phyloP scores from a whole-genome alignment of 495 filamentous ascomycete genomes.

The Stereocaulon alpinum region DNA sequence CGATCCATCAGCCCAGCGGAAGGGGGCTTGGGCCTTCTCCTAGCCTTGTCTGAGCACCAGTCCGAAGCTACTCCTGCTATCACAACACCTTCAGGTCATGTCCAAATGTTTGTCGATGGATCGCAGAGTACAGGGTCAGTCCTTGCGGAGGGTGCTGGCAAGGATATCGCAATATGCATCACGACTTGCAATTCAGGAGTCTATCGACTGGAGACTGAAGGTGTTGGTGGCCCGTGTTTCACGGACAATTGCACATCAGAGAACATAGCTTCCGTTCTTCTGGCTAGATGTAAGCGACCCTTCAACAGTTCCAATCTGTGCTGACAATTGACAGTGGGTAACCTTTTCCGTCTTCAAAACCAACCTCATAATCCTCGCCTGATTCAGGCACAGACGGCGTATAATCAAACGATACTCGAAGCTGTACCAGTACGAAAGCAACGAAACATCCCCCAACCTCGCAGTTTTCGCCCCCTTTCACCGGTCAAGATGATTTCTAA shows the following conservation, averaged over 20 bases:
- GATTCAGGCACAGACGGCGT: constrained; percentile 51
- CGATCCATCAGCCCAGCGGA: constrained; percentile 50
- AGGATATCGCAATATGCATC: constrained; percentile 5
- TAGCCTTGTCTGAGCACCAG: constrained; percentile 67
- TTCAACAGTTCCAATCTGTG: neutral
- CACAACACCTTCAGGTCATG: neutral
- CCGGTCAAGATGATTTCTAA: constrained; percentile 87
- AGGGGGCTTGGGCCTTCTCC: constrained; percentile 55
- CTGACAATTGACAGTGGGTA: constrained; percentile 37
- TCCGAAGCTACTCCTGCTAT: constrained; percentile 23
- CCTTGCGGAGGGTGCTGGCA: neutral
- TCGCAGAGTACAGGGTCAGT: neutral
- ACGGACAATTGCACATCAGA: constrained; percentile 58
- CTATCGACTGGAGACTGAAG: constrained; percentile 51
- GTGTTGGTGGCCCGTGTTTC: constrained; percentile 49
- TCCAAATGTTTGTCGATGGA: constrained; percentile 4
- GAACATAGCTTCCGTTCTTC: constrained; percentile 58
- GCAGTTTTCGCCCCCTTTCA: constrained; percentile 60
- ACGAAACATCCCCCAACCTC: constrained; percentile 46
- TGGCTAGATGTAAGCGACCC: constrained; percentile 49
- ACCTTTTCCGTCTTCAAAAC: constrained; percentile 58
- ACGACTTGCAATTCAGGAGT: constrained; percentile 5
- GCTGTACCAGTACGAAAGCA: constrained; percentile 54
- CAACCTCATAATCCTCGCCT: constrained; percentile 57
- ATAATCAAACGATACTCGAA: constrained; percentile 63